Evolutionary conservation across 1,139 yeast genomes (phyloP), one percentile per base, ranked within the genome.

Genomic region (Candida pseudoviswanathii): DNA sequence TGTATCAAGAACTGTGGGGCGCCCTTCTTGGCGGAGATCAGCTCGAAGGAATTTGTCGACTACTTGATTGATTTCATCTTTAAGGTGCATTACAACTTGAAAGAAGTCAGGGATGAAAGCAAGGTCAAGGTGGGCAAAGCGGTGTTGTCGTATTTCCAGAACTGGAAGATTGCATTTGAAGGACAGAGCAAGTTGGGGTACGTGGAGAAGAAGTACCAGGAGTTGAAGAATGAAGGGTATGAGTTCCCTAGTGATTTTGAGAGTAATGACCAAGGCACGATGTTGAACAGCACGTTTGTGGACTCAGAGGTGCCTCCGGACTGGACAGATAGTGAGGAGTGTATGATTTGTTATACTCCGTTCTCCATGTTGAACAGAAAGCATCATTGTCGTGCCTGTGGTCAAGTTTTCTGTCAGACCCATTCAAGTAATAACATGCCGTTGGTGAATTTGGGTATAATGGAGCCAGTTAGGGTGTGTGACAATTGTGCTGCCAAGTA

Each of bases 311-410:
- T 94, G 4, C 97, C 99, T 2, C 99, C 99, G 0, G 98, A 92
- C 60, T 94, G 99, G 99, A 85, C 89, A 25, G 99, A 95, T 62
- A 86, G 91, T 16, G 96, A 91, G 60, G 90, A 89, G 9, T 94
- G 99, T 66, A 92, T 95, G 98, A 84, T 89, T 51, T 90, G 98
- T 60, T 91, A 96, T 48, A 82, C 78, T 34, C 73, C 86, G 10
- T 94, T 94, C 61, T 77, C 95, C 1, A 80, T 92, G 67, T 74
- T 92, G 56, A 91, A 89, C 64, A 78, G 99, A 60, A 91, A 94
- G 64, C 99, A 94, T 66, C 99, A 94, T 68, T 94, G 99, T 65
- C 79, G 99, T 49, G 88, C 96, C 46, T 94, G 99, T 69, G 99
- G 99, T 26, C 97, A 97, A 1, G 97, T 90, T 0, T 94, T 80